A percentile compares a stretch with the other conserved stretches of the same genome.
These are phyloP conservation scores for Colletotrichum sublineola DNA, from an alignment of 2,329 filamentous ascomycete genomes.

Conservation along the genomic window DNA sequence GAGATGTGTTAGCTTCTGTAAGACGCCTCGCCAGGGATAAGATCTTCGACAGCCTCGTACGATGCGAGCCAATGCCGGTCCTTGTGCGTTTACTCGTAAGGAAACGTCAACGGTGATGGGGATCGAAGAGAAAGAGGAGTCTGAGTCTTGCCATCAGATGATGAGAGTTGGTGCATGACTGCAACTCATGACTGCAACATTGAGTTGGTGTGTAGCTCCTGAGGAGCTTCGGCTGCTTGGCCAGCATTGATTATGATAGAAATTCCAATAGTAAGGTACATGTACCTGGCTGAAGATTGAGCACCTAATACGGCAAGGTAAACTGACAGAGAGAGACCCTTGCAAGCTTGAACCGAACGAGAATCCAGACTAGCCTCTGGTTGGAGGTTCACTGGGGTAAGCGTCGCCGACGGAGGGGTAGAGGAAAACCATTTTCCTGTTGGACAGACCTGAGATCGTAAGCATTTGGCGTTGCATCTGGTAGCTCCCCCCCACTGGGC, in stretches of 20 bases:
- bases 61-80: constrained; percentile 30
- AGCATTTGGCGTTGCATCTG: constrained; percentile 18
- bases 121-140: constrained; percentile 3
- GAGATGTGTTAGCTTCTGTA: constrained; percentile 28
- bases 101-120: constrained; percentile 1
- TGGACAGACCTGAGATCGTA: constrained; percentile 3
- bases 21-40: constrained; percentile 30
- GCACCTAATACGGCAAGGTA: constrained; percentile 30
- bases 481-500: neutral
- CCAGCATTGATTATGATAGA: constrained; percentile 36
- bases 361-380: constrained; percentile 6
- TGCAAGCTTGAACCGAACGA: constrained; percentile 17
- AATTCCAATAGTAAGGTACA: constrained; percentile 22
- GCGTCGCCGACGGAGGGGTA: constrained; percentile 5
- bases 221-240: constrained; percentile 28
- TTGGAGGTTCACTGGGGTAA: constrained; percentile 11
- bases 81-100: constrained; percentile 21
- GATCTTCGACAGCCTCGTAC: constrained; percentile 33
- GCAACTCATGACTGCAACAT: constrained; percentile 27
- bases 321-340: constrained; percentile 12
- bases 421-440: neutral
- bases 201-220: constrained; percentile 35
- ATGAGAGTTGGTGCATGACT: constrained; percentile 32
- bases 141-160: constrained; percentile 34
- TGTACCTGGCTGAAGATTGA: constrained; percentile 40